These are phyloP conservation scores for Suillus lakei DNA, from an alignment of 768 basidiomycete species.

Conservation along the genomic window DNA sequence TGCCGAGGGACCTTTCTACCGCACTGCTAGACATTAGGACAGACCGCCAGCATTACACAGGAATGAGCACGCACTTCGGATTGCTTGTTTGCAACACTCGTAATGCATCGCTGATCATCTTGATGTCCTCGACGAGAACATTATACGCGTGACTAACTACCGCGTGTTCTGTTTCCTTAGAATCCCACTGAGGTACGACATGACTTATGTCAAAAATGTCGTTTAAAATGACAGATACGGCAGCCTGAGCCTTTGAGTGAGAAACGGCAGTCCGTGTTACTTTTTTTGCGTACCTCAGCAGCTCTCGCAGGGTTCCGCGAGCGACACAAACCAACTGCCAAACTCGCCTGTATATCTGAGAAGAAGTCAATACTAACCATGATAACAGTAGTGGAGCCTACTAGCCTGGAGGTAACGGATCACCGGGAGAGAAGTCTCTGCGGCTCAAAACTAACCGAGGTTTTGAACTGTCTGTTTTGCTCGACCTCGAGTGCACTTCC, in stretches of 20 bases:
- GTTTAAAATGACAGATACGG: constrained; percentile 7
- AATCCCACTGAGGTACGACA: constrained; percentile 6
- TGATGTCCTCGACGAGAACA: constrained; percentile 5
- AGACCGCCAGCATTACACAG: neutral
- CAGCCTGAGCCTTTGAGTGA: constrained; percentile 1
- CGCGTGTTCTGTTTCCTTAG: constrained; percentile 4
- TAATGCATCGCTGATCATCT: constrained; percentile 5
- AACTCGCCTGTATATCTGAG: constrained; percentile 4
- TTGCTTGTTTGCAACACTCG: constrained; percentile 5
- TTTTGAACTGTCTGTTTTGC: neutral
- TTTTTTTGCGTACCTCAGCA: neutral
- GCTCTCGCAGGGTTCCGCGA: constrained; percentile 3
- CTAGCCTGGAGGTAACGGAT: neutral
- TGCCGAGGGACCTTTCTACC: constrained; percentile 1
- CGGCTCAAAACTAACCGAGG: constrained; percentile 2
- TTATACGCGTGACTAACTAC: neutral
- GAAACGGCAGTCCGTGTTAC: neutral
- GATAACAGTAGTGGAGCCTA: no score
- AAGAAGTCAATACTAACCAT: neutral
- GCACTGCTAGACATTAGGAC: neutral
- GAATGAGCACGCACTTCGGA: neutral
- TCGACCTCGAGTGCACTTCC: constrained; percentile 2
- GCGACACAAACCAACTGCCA: constrained; percentile 2
- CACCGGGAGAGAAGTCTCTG: neutral
- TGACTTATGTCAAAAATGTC: constrained; percentile 6